Percentiles rank a stretch among this genome's conserved stretches.
Conservation (phyloP, 805 yeast genomes). For the Huiozyma naganishii region DNA sequence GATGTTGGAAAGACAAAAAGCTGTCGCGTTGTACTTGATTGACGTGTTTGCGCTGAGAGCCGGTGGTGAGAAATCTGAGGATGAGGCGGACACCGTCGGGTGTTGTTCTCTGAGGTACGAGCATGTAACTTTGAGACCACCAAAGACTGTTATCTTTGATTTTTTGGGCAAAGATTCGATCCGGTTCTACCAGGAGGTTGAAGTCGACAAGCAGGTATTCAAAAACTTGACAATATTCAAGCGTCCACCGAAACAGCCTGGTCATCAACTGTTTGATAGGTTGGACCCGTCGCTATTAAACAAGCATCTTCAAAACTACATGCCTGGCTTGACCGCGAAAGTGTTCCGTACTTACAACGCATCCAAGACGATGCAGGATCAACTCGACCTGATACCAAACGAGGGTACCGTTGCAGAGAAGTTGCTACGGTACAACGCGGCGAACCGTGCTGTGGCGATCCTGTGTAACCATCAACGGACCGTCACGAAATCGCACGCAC, state of each 20-base stretch:
- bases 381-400: constrained; percentile 72
- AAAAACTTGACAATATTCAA: constrained; percentile 81
- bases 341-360: constrained; percentile 97
- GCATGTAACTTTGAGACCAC: constrained; percentile 78
- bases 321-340: constrained; percentile 91
- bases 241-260: constrained; percentile 78
- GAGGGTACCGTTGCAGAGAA: constrained; percentile 84
- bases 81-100: constrained; percentile 96
- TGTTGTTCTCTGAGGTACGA: constrained; percentile 91
- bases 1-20: constrained; percentile 84
- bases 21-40: constrained; percentile 86
- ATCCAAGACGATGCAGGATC: constrained; percentile 93
- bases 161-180: constrained; percentile 94
- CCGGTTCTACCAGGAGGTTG: constrained; percentile 83
- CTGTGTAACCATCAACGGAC: constrained; percentile 95
- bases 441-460: constrained; percentile 90
- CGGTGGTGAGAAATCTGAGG: constrained; percentile 95
- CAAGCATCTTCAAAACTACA: constrained; percentile 77
- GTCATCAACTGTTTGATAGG: constrained; percentile 87
- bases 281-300: constrained; percentile 74
- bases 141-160: constrained; percentile 77
- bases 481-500: constrained; percentile 75
- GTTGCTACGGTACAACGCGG: constrained; percentile 81
- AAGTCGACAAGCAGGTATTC: constrained; percentile 85
- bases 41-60: constrained; percentile 94